Conservation (phyloP, 495 filamentous ascomycete genomes). For the Penicillium ochrochloron region DNA sequence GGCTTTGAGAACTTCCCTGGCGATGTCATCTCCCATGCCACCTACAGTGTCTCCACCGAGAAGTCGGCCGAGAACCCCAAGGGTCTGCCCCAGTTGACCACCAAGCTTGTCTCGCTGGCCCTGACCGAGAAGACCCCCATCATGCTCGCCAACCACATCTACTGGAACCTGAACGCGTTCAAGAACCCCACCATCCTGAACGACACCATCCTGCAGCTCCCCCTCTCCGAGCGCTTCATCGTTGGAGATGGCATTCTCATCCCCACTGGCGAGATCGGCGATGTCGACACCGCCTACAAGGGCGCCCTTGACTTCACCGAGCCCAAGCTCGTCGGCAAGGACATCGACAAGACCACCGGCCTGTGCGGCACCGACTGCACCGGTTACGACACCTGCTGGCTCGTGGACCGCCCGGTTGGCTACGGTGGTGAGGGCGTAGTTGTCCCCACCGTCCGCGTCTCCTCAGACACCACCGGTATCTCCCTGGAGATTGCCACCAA, state of each 20-base stretch:
- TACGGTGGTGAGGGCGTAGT: conserved; percentile 66
- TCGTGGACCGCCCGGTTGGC: conserved; percentile 67
- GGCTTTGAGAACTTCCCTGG: conserved; percentile 80
- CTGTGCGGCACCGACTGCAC: conserved; percentile 75
- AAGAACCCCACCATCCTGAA: conserved; percentile 68
- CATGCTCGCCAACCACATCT: conserved; percentile 82
- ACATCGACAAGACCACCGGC: conserved; percentile 62
- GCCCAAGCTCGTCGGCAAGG: conserved; percentile 75
- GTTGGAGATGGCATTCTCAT: conserved; percentile 77
- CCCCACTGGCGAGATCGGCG: conserved; percentile 74
- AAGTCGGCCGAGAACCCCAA: conserved; percentile 43
- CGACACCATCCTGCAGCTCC: conserved; percentile 72
- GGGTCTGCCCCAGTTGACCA: conserved; percentile 50
- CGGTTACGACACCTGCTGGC: conserved; percentile 77
- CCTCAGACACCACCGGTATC: conserved; percentile 67
- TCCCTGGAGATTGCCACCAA: conserved; percentile 73
- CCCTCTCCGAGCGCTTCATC: conserved; percentile 70
- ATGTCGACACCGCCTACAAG: conserved; percentile 59
- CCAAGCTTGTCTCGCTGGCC: conserved; percentile 63
- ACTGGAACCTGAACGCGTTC: conserved; percentile 91
- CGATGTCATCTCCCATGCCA: conserved; percentile 76
- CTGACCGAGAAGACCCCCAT: conserved; percentile 80
- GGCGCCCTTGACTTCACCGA: conserved; percentile 75
- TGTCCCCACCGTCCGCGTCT: conserved; percentile 63
- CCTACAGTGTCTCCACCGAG: conserved; percentile 62